phyloP scores from a whole-genome alignment of 768 basidiomycete species.

The Lyophyllum decastes region DNA sequence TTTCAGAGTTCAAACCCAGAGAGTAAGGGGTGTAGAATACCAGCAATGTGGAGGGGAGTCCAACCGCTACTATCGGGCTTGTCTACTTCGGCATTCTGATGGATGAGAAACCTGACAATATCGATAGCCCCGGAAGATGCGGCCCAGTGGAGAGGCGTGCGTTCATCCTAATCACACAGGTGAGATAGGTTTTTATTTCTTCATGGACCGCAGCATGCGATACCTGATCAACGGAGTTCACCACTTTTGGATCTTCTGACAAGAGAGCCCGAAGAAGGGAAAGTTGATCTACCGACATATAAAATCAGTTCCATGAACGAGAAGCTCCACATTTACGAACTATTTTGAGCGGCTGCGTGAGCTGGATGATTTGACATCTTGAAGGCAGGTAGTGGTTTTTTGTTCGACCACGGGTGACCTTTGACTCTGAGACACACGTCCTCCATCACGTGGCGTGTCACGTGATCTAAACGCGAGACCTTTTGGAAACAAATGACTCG shows the following conservation, averaged over 20 bases:
- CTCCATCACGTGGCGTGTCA: conserved; percentile 5
- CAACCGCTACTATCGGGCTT: conserved; percentile 68
- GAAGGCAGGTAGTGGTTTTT: neutral
- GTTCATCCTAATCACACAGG: conserved; percentile 55
- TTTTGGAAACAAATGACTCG: neutral
- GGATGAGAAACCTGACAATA: conserved; percentile 66
- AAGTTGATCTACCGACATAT: conserved; percentile 55
- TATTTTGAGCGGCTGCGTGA: conserved; percentile 72
- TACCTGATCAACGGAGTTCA: conserved; percentile 68
- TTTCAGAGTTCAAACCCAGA: conserved; percentile 15
- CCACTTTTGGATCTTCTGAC: conserved; percentile 57
- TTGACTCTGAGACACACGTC: conserved; percentile 1
- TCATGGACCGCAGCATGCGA: conserved; percentile 8
- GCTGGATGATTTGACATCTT: conserved; percentile 39
- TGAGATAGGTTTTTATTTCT: neutral
- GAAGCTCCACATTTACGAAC: conserved; percentile 32
- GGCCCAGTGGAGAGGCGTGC: conserved; percentile 87
- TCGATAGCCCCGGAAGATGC: conserved; percentile 73
- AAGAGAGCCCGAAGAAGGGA: conserved; percentile 69
- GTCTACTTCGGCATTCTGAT: conserved; percentile 70
- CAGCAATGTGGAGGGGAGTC: conserved; percentile 81
- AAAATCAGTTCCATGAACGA: neutral
- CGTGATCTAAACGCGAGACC: neutral
- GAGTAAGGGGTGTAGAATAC: conserved; percentile 32
- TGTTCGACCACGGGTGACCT: neutral